Evolutionary conservation across 31 red algal genomes (phyloP).

Genomic region (Asparagopsis taxiformis): DNA sequence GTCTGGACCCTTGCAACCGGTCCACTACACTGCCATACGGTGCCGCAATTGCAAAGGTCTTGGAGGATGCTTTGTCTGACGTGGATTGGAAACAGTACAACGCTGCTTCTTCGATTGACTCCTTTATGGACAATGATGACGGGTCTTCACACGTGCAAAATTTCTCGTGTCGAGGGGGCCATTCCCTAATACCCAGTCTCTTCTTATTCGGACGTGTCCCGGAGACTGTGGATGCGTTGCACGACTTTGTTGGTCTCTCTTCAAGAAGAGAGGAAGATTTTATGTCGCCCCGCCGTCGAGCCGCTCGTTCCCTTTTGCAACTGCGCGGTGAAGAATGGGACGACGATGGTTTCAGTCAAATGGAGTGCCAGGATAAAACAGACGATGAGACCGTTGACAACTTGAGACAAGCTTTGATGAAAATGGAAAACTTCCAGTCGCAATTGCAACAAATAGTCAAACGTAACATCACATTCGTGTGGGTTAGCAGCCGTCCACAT

Average conservation of each 20-base stretch:
- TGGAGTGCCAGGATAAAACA: too few species aligned
- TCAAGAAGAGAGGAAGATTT: not conserved
- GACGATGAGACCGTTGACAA: not conserved
- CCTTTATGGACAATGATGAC: not conserved
- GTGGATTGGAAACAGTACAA: constrained; percentile 1
- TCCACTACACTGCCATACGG: not conserved
- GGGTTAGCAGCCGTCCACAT: not conserved
- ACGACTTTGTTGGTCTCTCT: not conserved
- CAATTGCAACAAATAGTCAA: not conserved
- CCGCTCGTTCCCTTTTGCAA: not conserved
- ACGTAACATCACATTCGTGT: not conserved
- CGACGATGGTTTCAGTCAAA: too few species aligned
- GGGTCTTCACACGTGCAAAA: not conserved
- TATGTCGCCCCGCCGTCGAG: not conserved
- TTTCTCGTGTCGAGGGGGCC: not conserved
- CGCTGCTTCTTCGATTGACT: not conserved
- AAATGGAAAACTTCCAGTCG: not conserved
- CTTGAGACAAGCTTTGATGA: not conserved
- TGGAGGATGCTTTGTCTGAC: not conserved
- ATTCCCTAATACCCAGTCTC: not conserved
- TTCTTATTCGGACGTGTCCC: not conserved
- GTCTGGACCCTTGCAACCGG: not conserved
- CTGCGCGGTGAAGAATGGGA: not conserved
- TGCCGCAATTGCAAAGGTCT: not conserved
- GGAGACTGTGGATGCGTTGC: not conserved